Evolutionary conservation across 768 basidiomycete genomes (phyloP).

Genomic region (Hemileccinum rubropunctum): DNA sequence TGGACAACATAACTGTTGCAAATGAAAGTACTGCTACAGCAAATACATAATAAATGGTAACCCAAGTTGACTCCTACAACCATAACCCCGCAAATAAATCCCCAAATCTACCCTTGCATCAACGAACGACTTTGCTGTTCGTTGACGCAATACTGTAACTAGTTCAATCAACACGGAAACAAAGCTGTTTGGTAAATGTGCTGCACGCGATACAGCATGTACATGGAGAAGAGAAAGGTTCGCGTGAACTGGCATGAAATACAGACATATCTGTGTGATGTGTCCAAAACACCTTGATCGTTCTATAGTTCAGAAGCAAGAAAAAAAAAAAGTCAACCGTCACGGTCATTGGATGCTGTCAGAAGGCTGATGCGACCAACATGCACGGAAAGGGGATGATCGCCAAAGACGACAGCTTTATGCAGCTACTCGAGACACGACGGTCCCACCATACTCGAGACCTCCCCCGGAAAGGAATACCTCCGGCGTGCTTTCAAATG

Average conservation of each 20-base stretch:
- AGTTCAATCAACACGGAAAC: conserved; percentile 4
- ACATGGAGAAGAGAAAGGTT: conserved; percentile 2
- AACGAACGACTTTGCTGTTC: not conserved
- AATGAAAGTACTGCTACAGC: no score
- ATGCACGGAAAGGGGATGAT: not conserved
- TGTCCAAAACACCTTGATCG: conserved; percentile 11
- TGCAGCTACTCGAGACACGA: conserved; percentile 35
- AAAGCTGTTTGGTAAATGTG: conserved; percentile 3
- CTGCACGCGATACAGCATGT: conserved; percentile 10
- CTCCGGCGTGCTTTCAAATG: conserved; percentile 36
- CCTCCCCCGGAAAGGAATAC: conserved; percentile 27
- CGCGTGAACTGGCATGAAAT: conserved; percentile 6
- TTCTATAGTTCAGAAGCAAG: not conserved
- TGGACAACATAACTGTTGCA: no score
- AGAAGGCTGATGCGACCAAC: not conserved
- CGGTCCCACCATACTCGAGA: conserved; percentile 33
- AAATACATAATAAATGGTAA: no score
- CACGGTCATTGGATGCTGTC: not conserved
- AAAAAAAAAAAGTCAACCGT: not conserved
- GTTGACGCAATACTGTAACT: conserved; percentile 2
- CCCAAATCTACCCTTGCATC: not conserved
- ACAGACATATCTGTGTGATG: conserved; percentile 8
- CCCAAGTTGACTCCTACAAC: not conserved
- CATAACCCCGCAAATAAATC: not conserved
- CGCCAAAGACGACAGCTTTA: conserved; percentile 8